These are phyloP conservation scores for Akanthomyces dipterigenus DNA, from an alignment of 2,329 filamentous ascomycete genomes.

Conservation along the genomic window DNA sequence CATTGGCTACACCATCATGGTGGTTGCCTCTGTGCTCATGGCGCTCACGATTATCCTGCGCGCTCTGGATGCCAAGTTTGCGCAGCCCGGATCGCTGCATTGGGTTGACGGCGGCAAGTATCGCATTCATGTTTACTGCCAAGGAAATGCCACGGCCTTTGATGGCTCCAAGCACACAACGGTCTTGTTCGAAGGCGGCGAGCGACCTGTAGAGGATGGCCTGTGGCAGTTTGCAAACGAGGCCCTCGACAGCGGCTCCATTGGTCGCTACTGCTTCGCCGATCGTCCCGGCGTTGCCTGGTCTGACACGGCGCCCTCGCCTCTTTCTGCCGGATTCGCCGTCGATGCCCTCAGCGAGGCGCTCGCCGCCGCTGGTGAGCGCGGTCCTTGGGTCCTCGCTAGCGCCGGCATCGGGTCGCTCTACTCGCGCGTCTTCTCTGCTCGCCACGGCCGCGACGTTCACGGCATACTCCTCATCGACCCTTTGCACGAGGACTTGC, in stretches of 20 bases:
- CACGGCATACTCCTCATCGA: conserved; percentile 80
- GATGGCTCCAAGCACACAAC: conserved; percentile 59
- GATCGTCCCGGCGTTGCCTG: conserved; percentile 87
- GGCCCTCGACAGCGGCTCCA: conserved; percentile 71
- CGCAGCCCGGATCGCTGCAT: conserved; percentile 66
- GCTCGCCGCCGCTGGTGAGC: conserved; percentile 70
- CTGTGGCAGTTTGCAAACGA: conserved; percentile 75
- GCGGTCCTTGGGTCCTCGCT: conserved; percentile 82
- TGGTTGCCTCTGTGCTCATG: conserved; percentile 63
- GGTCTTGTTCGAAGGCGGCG: conserved; percentile 78
- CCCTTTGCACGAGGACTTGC: conserved; percentile 78
- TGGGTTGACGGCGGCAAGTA: conserved; percentile 82
- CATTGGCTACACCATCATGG: conserved; percentile 61
- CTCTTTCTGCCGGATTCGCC: conserved; percentile 88
- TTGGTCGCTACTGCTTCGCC: conserved; percentile 87
- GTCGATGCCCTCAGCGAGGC: conserved; percentile 84
- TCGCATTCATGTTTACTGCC: conserved; percentile 75
- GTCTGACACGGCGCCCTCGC: conserved; percentile 86
- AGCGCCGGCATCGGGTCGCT: conserved; percentile 82
- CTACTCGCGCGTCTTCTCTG: conserved; percentile 85
- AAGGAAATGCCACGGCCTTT: conserved; percentile 58
- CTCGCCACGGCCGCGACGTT: conserved; percentile 69
- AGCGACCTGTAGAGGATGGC: conserved; percentile 69
- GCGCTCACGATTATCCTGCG: conserved; percentile 75
- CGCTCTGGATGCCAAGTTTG: conserved; percentile 68